Evolutionary conservation across 2,329 filamentous ascomycete genomes (phyloP).

Genomic region (Aschersonia sp.): DNA sequence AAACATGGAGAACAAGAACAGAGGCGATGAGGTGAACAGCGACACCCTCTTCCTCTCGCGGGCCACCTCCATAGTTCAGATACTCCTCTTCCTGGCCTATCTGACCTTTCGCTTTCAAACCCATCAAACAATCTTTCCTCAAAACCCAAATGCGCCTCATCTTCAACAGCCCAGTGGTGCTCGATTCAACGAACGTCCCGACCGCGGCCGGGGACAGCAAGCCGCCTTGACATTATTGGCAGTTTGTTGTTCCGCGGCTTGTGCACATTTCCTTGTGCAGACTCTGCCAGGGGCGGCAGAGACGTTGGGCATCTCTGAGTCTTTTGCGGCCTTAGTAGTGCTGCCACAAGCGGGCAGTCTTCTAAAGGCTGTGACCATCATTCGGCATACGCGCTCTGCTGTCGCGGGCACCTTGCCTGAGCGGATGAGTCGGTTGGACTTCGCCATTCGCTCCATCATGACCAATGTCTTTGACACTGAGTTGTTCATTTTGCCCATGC

Average conservation of each 20-base stretch:
- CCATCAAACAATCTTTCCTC: slow-evolving; percentile 6
- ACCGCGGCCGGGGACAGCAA: not conserved
- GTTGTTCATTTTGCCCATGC: slow-evolving; percentile 3
- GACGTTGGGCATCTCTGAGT: not conserved
- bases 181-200: not conserved
- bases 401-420: not conserved
- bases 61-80: slow-evolving; percentile 5
- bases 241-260: not conserved
- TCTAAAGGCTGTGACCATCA: slow-evolving; percentile 2
- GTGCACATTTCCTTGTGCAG: not conserved
- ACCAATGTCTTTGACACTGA: slow-evolving; percentile 4
- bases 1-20: not conserved
- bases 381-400: slow-evolving; percentile 1
- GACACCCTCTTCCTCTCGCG: slow-evolving; percentile 6
- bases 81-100: slow-evolving; percentile 6
- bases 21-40: not conserved
- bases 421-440: slow-evolving; percentile 2
- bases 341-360: slow-evolving; percentile 2
- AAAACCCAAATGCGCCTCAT: not conserved
- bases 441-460: slow-evolving; percentile 4
- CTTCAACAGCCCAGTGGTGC: not conserved
- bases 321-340: slow-evolving; percentile 2
- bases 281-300: slow-evolving; percentile 1
- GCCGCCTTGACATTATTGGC: not conserved
- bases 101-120: slow-evolving; percentile 7